phyloP scores from a whole-genome alignment of 257 asterid genomes.

The Scutellaria barbata region DNA sequence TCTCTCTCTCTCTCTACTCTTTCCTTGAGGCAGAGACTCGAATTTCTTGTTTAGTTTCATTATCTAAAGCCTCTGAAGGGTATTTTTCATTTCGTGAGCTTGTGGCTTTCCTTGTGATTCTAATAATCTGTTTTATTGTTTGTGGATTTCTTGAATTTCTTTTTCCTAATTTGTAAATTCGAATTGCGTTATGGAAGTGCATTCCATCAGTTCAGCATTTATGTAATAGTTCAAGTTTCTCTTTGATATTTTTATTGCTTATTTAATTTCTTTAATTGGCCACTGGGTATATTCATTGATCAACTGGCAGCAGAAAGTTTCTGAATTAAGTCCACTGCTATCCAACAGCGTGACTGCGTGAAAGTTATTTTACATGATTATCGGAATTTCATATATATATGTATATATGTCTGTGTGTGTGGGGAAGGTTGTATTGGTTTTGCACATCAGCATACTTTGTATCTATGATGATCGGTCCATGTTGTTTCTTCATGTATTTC shows the following conservation, averaged over 20 bases:
- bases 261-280: background rate
- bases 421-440: background rate
- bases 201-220: constrained; percentile 20
- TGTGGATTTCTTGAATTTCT: background rate
- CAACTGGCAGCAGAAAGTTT: background rate
- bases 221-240: constrained; percentile 10
- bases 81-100: background rate
- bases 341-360: background rate
- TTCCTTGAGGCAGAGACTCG: background rate
- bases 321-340: constrained; percentile 13
- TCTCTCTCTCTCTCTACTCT: background rate
- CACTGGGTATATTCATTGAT: constrained; percentile 8
- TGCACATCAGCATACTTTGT: background rate
- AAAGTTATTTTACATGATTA: background rate
- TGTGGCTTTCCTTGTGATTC: constrained; percentile 14
- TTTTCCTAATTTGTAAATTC: background rate
- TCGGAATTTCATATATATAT: background rate
- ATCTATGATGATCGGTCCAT: constrained; percentile 11
- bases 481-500: constrained; percentile 9
- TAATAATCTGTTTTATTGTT: background rate
- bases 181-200: constrained; percentile 22
- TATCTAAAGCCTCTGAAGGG: constrained; percentile 32
- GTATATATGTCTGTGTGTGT: too few species aligned
- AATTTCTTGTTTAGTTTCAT: background rate
- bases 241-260: background rate